phyloP scores from a whole-genome alignment of 2,329 filamentous ascomycete species.

The Monilinia laxa region DNA sequence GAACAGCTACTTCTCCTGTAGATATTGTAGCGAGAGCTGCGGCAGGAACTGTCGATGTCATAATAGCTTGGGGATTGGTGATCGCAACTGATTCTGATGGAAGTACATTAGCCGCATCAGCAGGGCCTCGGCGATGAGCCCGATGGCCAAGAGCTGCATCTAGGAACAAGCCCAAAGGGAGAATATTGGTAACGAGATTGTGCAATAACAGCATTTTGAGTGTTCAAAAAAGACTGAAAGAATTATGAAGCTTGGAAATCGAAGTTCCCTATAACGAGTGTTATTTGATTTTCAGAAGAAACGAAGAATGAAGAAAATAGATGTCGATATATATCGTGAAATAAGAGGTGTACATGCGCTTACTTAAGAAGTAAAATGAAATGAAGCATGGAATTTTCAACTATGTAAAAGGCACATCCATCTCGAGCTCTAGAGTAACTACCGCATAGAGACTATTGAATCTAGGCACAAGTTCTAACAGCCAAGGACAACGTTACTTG shows the following conservation, averaged over 20 bases:
- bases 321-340: neutral
- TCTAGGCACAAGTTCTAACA: neutral
- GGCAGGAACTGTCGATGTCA: slow-evolving; percentile 14
- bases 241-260: neutral
- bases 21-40: slow-evolving; percentile 17
- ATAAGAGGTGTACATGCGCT: neutral
- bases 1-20: slow-evolving; percentile 5
- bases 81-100: slow-evolving; percentile 20
- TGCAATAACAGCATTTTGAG: slow-evolving; percentile 16
- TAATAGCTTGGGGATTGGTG: slow-evolving; percentile 18
- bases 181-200: slow-evolving; percentile 18
- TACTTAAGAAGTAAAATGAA: slow-evolving; percentile 20
- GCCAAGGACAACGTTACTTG: slow-evolving; percentile 22
- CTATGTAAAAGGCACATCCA: neutral
- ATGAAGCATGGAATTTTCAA: neutral
- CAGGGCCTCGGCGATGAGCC: slow-evolving; percentile 12
- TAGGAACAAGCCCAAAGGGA: slow-evolving; percentile 15
- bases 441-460: slow-evolving; percentile 17
- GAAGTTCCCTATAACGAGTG: slow-evolving; percentile 8
- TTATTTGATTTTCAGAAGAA: neutral
- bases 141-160: slow-evolving; percentile 23
- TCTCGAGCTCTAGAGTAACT: slow-evolving; percentile 1
- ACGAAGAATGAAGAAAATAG: neutral
- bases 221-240: neutral
- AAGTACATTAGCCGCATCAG: neutral